phyloP scores from a whole-genome alignment of 805 yeast genomes.

The Wickerhamomyces strasburgensis region DNA sequence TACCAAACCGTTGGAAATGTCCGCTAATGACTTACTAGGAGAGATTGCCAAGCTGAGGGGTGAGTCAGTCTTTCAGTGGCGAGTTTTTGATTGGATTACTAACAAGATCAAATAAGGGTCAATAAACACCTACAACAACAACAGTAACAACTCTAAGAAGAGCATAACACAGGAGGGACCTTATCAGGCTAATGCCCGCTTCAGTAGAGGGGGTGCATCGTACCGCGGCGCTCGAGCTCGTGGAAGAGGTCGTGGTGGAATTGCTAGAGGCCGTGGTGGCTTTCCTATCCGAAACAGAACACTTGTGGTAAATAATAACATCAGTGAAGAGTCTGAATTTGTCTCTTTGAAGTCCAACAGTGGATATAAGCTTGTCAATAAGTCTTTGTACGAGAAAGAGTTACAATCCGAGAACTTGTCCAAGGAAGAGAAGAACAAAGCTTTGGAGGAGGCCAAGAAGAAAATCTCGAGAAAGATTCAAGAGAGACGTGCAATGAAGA shows the following conservation, averaged over 20 bases:
- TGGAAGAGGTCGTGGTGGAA: conserved; percentile 17
- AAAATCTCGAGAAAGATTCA: conserved; percentile 15
- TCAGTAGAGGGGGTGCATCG: conserved; percentile 7
- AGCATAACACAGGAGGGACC: conserved; percentile 6
- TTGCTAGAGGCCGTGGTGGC: conserved; percentile 5
- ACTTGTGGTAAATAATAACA: conserved; percentile 26
- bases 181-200: conserved; percentile 5
- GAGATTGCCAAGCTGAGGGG: conserved; percentile 20
- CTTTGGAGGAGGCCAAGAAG: conserved; percentile 17
- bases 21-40: conserved; percentile 10
- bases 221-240: conserved; percentile 15
- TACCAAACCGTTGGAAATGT: not conserved
- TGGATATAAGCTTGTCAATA: conserved; percentile 36
- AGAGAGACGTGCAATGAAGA: conserved; percentile 22
- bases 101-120: conserved; percentile 10
- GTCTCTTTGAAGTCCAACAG: conserved; percentile 30
- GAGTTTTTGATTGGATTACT: too few species aligned
- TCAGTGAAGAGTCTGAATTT: conserved; percentile 20
- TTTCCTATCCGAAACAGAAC: conserved; percentile 28
- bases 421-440: conserved; percentile 21
- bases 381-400: conserved; percentile 32
- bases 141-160: conserved; percentile 10
- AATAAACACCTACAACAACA: conserved; percentile 13
- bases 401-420: conserved; percentile 18
- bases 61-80: conserved; percentile 3